phyloP scores from a whole-genome alignment of 306 rosid species.

The Oxytropis ochrocephala region DNA sequence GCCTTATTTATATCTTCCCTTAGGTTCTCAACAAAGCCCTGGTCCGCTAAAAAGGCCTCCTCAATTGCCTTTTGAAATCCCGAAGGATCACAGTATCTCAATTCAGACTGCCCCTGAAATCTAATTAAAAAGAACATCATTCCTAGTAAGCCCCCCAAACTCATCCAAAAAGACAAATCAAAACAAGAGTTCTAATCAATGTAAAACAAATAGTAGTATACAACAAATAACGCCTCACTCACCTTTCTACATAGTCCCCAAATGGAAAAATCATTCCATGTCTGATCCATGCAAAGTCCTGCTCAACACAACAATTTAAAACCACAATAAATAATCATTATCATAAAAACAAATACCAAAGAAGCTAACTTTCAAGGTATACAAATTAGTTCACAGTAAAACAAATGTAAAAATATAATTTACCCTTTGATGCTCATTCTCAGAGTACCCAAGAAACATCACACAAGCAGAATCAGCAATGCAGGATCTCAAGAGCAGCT shows the following conservation, averaged over 20 bases:
- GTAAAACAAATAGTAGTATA: not conserved
- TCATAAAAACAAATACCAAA: conserved; percentile 12
- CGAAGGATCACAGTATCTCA: conserved; percentile 45
- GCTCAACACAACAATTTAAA: conserved; percentile 24
- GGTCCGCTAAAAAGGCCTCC: conserved; percentile 90
- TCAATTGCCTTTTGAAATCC: conserved; percentile 78
- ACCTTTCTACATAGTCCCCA: conserved; percentile 76
- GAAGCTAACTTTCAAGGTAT: not conserved
- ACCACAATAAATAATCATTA: conserved; percentile 20
- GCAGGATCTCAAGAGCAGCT: conserved; percentile 65
- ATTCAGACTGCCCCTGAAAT: conserved; percentile 74
- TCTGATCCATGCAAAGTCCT: conserved; percentile 98
- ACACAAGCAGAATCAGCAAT: conserved; percentile 76
- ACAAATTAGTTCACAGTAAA: conserved; percentile 6
- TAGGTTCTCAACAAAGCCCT: conserved; percentile 80
- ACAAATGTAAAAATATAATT: not conserved
- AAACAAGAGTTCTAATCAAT: not conserved
- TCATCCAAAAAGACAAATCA: not conserved
- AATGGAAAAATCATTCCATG: conserved; percentile 83
- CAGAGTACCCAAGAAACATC: conserved; percentile 79
- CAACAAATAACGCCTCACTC: conserved; percentile 25
- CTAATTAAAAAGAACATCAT: conserved; percentile 37
- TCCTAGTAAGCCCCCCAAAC: conserved; percentile 20
- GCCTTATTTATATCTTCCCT: conserved; percentile 76
- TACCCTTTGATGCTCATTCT: conserved; percentile 66